Percentiles rank a stretch among this genome's conserved stretches.
phyloP scores from a whole-genome alignment of 768 basidiomycete genomes.

The Trametes gibbosa region DNA sequence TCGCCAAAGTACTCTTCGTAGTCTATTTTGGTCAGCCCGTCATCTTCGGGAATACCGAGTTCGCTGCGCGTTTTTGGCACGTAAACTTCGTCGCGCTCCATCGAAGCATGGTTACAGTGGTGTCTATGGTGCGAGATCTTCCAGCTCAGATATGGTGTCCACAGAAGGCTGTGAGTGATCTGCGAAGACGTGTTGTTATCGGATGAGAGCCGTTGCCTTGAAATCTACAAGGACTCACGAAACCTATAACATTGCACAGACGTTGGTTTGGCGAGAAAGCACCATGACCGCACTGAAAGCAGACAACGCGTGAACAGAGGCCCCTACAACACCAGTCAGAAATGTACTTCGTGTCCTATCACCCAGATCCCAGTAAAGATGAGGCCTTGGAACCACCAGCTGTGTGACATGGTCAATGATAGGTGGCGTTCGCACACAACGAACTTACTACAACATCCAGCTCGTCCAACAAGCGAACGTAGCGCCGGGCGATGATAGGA shows the following conservation, averaged over 20 bases:
- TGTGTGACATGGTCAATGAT: background rate
- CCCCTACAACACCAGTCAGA: background rate
- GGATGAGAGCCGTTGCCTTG: constrained; percentile 13
- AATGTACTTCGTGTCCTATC: constrained; percentile 53
- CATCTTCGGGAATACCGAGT: constrained; percentile 44
- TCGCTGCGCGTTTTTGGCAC: constrained; percentile 60
- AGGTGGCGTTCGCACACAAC: too few species aligned
- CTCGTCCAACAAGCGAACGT: constrained; percentile 37
- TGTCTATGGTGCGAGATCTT: constrained; percentile 67
- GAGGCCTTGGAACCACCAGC: constrained; percentile 59
- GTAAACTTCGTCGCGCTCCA: constrained; percentile 76
- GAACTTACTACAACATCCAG: constrained; percentile 44
- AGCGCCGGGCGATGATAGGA: constrained; percentile 27
- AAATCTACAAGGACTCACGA: constrained; percentile 18
- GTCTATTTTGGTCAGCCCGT: constrained; percentile 37
- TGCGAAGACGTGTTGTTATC: background rate
- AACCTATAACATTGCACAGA: constrained; percentile 52
- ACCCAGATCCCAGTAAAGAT: constrained; percentile 62
- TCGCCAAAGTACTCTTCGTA: constrained; percentile 58
- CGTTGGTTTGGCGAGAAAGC: constrained; percentile 44
- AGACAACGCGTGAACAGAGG: background rate
- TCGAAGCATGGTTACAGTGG: constrained; percentile 70
- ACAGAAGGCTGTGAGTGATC: constrained; percentile 37
- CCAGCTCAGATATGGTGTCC: constrained; percentile 67
- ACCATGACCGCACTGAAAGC: constrained; percentile 45